Conservation (phyloP, 306 rosid genomes). For the Alnus glutinosa region DNA sequence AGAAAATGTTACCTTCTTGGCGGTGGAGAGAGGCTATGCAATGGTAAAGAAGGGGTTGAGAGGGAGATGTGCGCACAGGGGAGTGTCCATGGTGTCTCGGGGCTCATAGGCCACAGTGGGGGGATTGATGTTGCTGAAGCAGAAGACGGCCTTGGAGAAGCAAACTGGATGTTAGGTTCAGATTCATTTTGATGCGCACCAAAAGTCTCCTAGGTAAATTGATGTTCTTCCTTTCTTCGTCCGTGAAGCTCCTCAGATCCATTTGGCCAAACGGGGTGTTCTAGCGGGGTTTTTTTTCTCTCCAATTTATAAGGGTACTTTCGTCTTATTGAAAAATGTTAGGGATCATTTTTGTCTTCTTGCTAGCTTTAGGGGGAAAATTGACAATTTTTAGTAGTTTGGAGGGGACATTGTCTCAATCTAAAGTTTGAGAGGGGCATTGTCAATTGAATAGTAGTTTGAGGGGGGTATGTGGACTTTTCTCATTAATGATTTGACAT, state of each 20-base stretch:
- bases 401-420: no score
- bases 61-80: constrained; percentile 32
- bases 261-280: constrained; percentile 1
- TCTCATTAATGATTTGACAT: constrained; percentile 30
- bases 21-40: constrained; percentile 65
- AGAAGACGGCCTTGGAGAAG: constrained; percentile 34
- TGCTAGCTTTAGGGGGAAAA: no score
- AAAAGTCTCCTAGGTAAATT: constrained; percentile 40
- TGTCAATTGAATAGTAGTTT: no score
- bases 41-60: constrained; percentile 44
- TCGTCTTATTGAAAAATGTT: no score
- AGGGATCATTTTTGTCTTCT: no score
- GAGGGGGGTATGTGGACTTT: no score
- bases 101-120: constrained; percentile 36
- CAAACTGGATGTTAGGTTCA: constrained; percentile 25
- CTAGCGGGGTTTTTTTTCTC: no score
- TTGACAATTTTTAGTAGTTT: no score
- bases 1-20: constrained; percentile 51
- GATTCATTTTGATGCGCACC: constrained; percentile 27
- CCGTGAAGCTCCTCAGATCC: constrained; percentile 39
- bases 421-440: no score
- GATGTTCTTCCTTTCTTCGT: constrained; percentile 41
- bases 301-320: no score
- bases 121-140: constrained; percentile 33
- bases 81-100: constrained; percentile 45